Evolutionary conservation across 768 basidiomycete species (phyloP).

Genomic region (Boletus subcaerulescens): DNA sequence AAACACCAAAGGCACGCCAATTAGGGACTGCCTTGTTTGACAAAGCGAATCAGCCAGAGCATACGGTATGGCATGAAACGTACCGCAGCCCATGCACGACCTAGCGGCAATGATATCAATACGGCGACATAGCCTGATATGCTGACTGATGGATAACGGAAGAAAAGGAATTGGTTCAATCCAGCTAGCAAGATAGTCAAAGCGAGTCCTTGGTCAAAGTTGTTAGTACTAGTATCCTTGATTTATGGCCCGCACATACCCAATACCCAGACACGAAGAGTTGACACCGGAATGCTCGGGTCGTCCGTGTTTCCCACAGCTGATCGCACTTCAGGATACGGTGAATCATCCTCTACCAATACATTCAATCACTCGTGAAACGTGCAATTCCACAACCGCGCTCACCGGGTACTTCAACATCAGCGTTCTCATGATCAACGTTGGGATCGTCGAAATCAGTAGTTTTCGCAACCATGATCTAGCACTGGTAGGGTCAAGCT

Average conservation of each 20-base stretch:
- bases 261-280: conserved; percentile 58
- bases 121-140: conserved; percentile 50
- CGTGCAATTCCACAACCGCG: no score
- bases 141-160: conserved; percentile 51
- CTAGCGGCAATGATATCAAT: conserved; percentile 66
- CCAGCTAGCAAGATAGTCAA: conserved; percentile 62
- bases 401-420: conserved; percentile 19
- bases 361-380: conserved; percentile 11
- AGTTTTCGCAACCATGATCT: neutral
- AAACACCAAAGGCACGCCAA: conserved; percentile 52
- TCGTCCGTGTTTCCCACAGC: conserved; percentile 76
- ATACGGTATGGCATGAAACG: neutral
- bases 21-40: conserved; percentile 45
- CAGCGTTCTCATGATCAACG: conserved; percentile 22
- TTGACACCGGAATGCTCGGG: conserved; percentile 55
- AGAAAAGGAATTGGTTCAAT: conserved; percentile 80
- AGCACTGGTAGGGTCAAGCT: no score
- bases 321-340: conserved; percentile 79
- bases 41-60: neutral
- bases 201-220: conserved; percentile 31
- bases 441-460: conserved; percentile 38
- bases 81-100: conserved; percentile 57
- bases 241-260: conserved; percentile 27
- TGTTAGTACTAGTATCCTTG: neutral
- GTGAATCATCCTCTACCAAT: conserved; percentile 66